Conservation (phyloP, 495 filamentous ascomycete genomes). For the Talaromyces ruber region DNA sequence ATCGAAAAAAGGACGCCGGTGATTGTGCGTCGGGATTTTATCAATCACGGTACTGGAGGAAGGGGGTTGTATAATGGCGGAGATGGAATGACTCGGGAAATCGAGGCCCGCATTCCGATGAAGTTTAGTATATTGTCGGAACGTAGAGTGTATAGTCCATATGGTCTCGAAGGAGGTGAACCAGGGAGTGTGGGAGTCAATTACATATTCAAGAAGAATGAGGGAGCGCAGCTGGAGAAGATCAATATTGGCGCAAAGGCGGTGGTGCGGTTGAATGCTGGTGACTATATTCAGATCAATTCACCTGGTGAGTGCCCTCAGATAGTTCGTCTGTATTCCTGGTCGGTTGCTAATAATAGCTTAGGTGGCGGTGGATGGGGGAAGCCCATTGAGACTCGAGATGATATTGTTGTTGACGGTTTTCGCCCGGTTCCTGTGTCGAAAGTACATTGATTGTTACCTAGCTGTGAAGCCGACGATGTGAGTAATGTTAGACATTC, state of each 20-base stretch:
- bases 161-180: conserved; percentile 72
- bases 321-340: neutral
- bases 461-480: neutral
- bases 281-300: conserved; percentile 15
- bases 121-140: conserved; percentile 85
- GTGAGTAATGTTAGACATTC: neutral
- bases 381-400: neutral
- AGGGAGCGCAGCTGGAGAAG: conserved; percentile 9
- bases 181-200: neutral
- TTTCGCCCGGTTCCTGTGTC: neutral
- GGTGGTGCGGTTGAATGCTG: conserved; percentile 10
- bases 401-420: neutral
- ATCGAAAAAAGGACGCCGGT: conserved; percentile 93
- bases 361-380: conserved; percentile 6
- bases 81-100: conserved; percentile 28
- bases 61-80: conserved; percentile 27
- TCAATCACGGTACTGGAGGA: conserved; percentile 50
- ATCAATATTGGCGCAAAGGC: conserved; percentile 13
- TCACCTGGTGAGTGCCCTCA: conserved; percentile 4
- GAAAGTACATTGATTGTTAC: neutral
- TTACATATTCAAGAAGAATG: conserved; percentile 17
- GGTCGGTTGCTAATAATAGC: neutral
- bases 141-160: conserved; percentile 74
- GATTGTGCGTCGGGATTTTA: conserved; percentile 70
- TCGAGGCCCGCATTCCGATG: conserved; percentile 42